These are phyloP conservation scores for Diaporthe capsici DNA, from an alignment of 2,329 filamentous ascomycete species.

Conservation along the genomic window DNA sequence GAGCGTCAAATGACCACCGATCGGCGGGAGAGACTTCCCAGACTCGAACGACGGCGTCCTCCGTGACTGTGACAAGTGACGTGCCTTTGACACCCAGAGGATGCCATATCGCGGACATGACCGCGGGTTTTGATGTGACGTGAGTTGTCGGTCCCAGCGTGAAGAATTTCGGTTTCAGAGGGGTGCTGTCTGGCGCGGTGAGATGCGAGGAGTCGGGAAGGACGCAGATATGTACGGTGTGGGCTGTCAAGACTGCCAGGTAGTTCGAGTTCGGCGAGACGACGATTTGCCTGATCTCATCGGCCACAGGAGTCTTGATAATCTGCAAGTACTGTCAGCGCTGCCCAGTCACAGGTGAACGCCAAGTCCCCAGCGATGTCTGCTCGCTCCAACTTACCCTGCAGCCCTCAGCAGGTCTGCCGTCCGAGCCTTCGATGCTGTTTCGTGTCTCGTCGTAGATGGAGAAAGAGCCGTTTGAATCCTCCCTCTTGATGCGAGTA, in stretches of 20 bases:
- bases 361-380: neutral
- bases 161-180: slow-evolving; percentile 86
- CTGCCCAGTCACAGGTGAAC: neutral
- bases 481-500: slow-evolving; percentile 63
- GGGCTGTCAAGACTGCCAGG: slow-evolving; percentile 86
- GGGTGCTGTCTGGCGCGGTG: slow-evolving; percentile 74
- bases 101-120: slow-evolving; percentile 91
- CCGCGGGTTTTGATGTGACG: slow-evolving; percentile 85
- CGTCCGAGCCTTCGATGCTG: slow-evolving; percentile 45
- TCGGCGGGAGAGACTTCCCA: slow-evolving; percentile 92
- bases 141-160: slow-evolving; percentile 94
- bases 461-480: slow-evolving; percentile 57
- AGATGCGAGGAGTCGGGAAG: slow-evolving; percentile 86
- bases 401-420: slow-evolving; percentile 56
- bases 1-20: slow-evolving; percentile 88
- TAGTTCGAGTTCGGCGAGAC: slow-evolving; percentile 87
- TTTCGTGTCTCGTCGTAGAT: slow-evolving; percentile 46
- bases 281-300: slow-evolving; percentile 86
- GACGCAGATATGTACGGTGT: slow-evolving; percentile 90
- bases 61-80: slow-evolving; percentile 89
- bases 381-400: slow-evolving; percentile 56
- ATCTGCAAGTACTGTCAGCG: slow-evolving; percentile 61
- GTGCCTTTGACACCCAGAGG: slow-evolving; percentile 86
- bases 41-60: slow-evolving; percentile 87
- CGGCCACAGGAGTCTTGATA: slow-evolving; percentile 82